Base-by-base conservation (phyloP, 1,139 yeast species). In the Pichia sp. region DNA sequence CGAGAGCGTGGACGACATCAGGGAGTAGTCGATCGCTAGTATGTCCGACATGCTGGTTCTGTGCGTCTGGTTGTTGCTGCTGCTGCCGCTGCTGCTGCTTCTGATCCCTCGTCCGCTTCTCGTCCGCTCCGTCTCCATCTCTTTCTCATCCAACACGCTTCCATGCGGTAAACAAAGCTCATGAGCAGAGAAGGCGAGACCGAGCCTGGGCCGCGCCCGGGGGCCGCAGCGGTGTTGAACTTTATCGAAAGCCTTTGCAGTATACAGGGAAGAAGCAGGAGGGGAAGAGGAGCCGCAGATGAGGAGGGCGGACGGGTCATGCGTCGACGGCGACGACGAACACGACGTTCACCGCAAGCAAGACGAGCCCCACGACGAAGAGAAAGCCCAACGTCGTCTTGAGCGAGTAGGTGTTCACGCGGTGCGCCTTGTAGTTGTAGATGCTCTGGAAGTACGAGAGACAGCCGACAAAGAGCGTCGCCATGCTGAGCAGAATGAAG, bases 401-500 rank as follows among this genome's bases (percentile, higher is more conserved):
- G 55, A 74, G 73, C 55, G 75, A 74, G 58, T 72, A 70, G 3
- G 78, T 78, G 42, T 69, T 67, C 23, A 80, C 77, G 57, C 72
- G 73, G 49, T 73, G 75, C 43, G 68, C 62, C 10, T 79, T 75
- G 62, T 79, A 80, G 51, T 79, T 67, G 49, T 72, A 61, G n/a
- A 80, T 72, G 1, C 82, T 77, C 15, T 72, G 67, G 54, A 74
- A 72, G 61, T 82, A 82, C 62, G 78, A 77, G 40, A 72, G 61
- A 0, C 73, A 74, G 19, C 81, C 76, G 3, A 79, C 57, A 0
- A 72, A 53, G 55, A 81, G 66, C 0, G 79, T 71, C 2, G 70
- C 63, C 29, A 78, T 57, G n/a, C 82, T 71, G 44, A 80, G 62
- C 0, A 65, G 64, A 31, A 78, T 70, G 53, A 79, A 70, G 13